Conservation (phyloP, 2,329 filamentous ascomycete genomes). For the Aspergillus sp. region DNA sequence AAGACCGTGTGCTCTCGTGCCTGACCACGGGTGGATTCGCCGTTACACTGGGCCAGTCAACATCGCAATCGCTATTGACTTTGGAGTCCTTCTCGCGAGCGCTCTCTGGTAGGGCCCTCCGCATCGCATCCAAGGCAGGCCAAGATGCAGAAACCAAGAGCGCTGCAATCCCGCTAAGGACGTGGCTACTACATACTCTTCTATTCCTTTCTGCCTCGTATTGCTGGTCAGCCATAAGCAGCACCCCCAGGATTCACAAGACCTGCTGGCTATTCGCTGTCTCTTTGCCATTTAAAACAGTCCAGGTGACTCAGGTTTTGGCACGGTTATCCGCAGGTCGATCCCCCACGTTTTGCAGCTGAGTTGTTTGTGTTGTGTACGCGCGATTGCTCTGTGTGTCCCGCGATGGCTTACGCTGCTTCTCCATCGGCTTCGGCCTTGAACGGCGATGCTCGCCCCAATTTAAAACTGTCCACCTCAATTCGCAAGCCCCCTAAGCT, state of each 20-base stretch:
- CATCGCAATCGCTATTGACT: slow-evolving; percentile 15
- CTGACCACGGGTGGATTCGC: slow-evolving; percentile 7
- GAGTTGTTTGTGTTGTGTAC: slow-evolving; percentile 21
- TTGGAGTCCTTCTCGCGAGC: slow-evolving; percentile 17
- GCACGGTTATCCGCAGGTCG: slow-evolving; percentile 21
- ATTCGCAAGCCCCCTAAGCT: slow-evolving; percentile 21
- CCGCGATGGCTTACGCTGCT: slow-evolving; percentile 32
- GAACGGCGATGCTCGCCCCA: slow-evolving; percentile 27
- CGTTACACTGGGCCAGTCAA: slow-evolving; percentile 15
- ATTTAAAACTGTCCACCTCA: slow-evolving; percentile 28
- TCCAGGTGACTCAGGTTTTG: slow-evolving; percentile 33
- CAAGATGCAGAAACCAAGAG: slow-evolving; percentile 38
- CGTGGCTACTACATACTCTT: slow-evolving; percentile 27
- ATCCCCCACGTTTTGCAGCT: slow-evolving; percentile 20
- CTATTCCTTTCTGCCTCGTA: slow-evolving; percentile 22
- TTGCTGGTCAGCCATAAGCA: slow-evolving; percentile 19
- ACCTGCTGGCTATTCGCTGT: slow-evolving; percentile 20
- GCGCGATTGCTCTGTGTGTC: too few species aligned
- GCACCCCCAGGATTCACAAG: slow-evolving; percentile 17
- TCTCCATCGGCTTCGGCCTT: slow-evolving; percentile 26
- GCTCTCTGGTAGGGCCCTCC: slow-evolving; percentile 35
- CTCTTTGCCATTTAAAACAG: slow-evolving; percentile 25
- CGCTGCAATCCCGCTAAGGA: slow-evolving; percentile 30
- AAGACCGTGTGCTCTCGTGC: too few species aligned
- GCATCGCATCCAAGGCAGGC: slow-evolving; percentile 29